Conservation (phyloP, 2,329 filamentous ascomycete genomes). For the Rhinocladiella mackenziei region DNA sequence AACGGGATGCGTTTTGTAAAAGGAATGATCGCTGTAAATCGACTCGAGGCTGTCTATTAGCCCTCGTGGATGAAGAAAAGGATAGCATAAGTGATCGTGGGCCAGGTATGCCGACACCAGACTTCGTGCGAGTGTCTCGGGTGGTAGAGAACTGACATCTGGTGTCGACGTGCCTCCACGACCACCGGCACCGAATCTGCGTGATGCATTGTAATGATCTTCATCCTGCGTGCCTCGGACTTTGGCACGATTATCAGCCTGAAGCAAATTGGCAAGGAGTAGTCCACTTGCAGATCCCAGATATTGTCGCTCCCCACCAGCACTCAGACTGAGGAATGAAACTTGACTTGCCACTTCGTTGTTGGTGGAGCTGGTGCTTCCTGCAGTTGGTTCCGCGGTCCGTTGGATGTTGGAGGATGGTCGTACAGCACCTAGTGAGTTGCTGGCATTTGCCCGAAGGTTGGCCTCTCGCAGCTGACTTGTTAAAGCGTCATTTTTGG, state of each 20-base stretch:
- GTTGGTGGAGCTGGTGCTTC: neutral
- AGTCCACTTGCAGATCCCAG: conserved; percentile 36
- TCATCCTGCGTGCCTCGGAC: conserved; percentile 2
- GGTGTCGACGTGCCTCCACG: conserved; percentile 1
- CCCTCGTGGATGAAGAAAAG: conserved; percentile 37
- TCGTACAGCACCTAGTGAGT: no score
- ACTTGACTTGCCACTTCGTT: conserved; percentile 42
- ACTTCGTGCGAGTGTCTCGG: conserved; percentile 36
- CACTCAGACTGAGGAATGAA: conserved; percentile 41
- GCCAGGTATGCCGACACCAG: conserved; percentile 42
- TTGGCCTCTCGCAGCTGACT: no score
- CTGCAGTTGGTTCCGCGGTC: neutral
- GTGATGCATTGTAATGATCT: conserved; percentile 2
- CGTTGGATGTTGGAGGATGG: neutral
- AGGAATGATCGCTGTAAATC: conserved; percentile 27
- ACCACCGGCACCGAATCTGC: conserved; percentile 6
- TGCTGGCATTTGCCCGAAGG: no score
- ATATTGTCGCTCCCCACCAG: conserved; percentile 43
- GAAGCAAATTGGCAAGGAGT: conserved; percentile 42
- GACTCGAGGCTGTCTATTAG: conserved; percentile 24
- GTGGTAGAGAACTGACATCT: conserved; percentile 31
- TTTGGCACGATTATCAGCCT: conserved; percentile 23
- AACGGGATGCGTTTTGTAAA: conserved; percentile 30
- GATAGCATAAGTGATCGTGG: conserved; percentile 45
- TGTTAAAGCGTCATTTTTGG: neutral